Percentiles rank a stretch among this genome's conserved stretches.
Evolutionary conservation across 805 yeast species (phyloP).

Genomic region (Spathaspora sp.): DNA sequence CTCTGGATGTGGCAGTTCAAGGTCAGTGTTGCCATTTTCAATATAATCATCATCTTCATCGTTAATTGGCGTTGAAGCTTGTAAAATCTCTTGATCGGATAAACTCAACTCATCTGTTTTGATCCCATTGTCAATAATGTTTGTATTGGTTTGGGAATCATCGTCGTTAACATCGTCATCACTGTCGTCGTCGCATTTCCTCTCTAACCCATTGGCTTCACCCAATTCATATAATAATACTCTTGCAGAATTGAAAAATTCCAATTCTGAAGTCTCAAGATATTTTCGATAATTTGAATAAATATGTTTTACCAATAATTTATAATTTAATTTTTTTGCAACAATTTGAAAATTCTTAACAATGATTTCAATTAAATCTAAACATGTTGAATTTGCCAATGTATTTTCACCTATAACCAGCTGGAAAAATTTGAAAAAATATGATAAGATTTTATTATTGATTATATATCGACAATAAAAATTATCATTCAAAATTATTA

Average conservation of each 20-base stretch:
- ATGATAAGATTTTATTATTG: constrained; percentile 47
- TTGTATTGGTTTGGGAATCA: not conserved
- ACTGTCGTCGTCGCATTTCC: constrained; percentile 3
- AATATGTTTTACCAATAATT: constrained; percentile 26
- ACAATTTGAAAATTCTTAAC: constrained; percentile 20
- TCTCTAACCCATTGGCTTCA: constrained; percentile 12
- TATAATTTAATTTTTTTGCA: constrained; percentile 18
- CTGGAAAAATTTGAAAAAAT: constrained; percentile 47
- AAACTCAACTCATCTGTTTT: constrained; percentile 18
- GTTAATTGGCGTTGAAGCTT: constrained; percentile 25
- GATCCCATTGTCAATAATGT: constrained; percentile 6
- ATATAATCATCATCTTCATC: constrained; percentile 11
- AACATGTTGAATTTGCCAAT: constrained; percentile 69
- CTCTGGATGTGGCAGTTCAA: not conserved
- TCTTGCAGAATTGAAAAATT: constrained; percentile 27
- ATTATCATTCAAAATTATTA: constrained; percentile 61
- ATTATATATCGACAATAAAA: constrained; percentile 55
- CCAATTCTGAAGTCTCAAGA: constrained; percentile 17
- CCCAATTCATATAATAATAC: constrained; percentile 18
- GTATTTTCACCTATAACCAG: constrained; percentile 51
- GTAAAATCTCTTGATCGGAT: constrained; percentile 17
- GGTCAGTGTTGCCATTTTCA: not conserved
- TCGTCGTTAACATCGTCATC: constrained; percentile 5
- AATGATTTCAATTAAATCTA: constrained; percentile 58
- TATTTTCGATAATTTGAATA: constrained; percentile 23